Conservation (phyloP, 495 filamentous ascomycete species). For the Melanomma pulvis-pyrius region DNA sequence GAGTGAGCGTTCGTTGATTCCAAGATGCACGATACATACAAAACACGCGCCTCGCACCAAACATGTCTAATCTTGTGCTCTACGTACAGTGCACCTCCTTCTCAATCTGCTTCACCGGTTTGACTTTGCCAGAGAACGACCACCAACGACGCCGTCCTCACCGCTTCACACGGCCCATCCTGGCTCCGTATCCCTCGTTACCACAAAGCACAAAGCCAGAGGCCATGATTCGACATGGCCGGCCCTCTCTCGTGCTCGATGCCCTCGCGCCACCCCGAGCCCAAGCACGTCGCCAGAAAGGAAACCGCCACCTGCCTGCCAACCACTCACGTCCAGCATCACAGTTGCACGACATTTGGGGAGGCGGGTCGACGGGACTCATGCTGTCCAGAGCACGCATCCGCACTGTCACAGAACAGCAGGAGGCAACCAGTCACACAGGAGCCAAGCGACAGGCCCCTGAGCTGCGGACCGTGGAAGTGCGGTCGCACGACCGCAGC, state of each 20-base stretch:
- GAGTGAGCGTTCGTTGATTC: background rate
- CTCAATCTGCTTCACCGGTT: background rate
- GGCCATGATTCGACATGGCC: too few relatives aligned
- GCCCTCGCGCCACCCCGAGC: background rate
- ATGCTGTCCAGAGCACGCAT: background rate
- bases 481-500: constrained; percentile 18
- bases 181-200: background rate
- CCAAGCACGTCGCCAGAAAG: background rate
- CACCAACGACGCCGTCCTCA: background rate
- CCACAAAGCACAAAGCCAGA: too few relatives aligned
- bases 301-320: background rate
- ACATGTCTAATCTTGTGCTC: background rate
- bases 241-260: background rate
- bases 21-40: background rate
- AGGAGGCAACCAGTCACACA: background rate
- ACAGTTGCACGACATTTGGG: constrained; percentile 8
- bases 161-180: constrained; percentile 24
- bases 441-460: background rate
- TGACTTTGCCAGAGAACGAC: background rate
- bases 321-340: background rate
- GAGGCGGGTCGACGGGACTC: constrained; percentile 11
- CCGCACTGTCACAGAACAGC: too few relatives aligned
- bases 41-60: background rate
- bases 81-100: background rate
- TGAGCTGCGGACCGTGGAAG: background rate